phyloP scores from a whole-genome alignment of 768 basidiomycete genomes.

The Leccinum uliginosum region DNA sequence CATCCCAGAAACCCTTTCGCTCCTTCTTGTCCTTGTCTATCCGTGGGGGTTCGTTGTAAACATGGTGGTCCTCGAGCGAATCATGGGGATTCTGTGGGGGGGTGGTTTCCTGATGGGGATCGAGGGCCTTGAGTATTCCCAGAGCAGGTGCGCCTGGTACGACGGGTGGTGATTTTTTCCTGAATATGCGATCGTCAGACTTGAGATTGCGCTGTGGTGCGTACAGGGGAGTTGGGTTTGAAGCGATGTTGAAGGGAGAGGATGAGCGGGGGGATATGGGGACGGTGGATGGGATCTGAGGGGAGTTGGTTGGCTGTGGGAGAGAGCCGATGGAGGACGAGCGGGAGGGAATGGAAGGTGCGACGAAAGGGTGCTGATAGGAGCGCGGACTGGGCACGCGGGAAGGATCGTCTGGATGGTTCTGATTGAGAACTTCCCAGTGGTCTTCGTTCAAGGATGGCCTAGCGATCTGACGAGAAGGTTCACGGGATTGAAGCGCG shows the following conservation, averaged over 20 bases:
- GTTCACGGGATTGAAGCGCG: conserved; percentile 4
- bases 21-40: conserved; percentile 45
- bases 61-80: conserved; percentile 29
- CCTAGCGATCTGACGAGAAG: conserved; percentile 18
- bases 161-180: conserved; percentile 29
- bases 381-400: conserved; percentile 21
- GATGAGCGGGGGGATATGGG: conserved; percentile 35
- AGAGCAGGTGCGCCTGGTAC: conserved; percentile 24
- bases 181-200: conserved; percentile 17
- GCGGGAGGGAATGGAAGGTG: conserved; percentile 39
- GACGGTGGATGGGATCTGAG: conserved; percentile 27
- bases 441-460: conserved; percentile 37
- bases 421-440: conserved; percentile 41
- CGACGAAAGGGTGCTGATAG: conserved; percentile 25
- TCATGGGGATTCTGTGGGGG: conserved; percentile 19
- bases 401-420: conserved; percentile 22
- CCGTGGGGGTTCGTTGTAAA: conserved; percentile 20
- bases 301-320: conserved; percentile 38
- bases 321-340: conserved; percentile 50
- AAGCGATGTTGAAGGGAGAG: conserved; percentile 42
- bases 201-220: conserved; percentile 14
- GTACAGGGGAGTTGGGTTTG: conserved; percentile 18
- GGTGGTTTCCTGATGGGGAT: conserved; percentile 41
- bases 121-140: conserved; percentile 43
- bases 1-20: conserved; percentile 54